Evolutionary conservation across 257 asterid genomes (phyloP).

Genomic region (Gentiana macrophylla): DNA sequence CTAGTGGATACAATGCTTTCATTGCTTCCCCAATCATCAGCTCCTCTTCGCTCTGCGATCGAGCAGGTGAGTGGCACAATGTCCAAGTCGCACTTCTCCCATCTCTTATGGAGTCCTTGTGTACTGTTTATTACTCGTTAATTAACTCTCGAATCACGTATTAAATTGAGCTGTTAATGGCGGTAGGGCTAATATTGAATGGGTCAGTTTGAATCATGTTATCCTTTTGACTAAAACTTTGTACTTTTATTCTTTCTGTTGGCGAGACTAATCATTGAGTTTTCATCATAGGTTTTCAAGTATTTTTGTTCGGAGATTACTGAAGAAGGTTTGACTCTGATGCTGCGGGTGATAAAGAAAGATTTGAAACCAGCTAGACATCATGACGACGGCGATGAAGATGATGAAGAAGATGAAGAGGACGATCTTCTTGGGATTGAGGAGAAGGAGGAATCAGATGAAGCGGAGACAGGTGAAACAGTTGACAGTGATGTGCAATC

Average conservation of each 20-base stretch:
- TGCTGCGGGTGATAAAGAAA: conserved; percentile 79
- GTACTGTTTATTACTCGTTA: no score
- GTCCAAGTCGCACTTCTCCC: background rate
- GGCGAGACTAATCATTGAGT: background rate
- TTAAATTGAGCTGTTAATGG: background rate
- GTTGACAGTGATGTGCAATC: conserved; percentile 63
- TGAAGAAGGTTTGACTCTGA: conserved; percentile 70
- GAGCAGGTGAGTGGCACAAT: conserved; percentile 57
- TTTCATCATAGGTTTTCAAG: conserved; percentile 58
- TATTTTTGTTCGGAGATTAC: conserved; percentile 54
- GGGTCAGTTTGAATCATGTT: background rate
- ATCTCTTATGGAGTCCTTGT: background rate
- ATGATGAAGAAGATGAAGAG: conserved; percentile 52
- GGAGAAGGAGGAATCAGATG: conserved; percentile 82
- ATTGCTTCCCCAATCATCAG: conserved; percentile 80
- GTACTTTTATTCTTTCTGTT: background rate
- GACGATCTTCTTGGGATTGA: conserved; percentile 80
- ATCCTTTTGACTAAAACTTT: background rate
- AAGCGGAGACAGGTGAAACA: conserved; percentile 74
- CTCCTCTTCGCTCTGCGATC: conserved; percentile 81
- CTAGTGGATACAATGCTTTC: conserved; percentile 96
- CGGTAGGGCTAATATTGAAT: background rate
- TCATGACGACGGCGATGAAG: conserved; percentile 50
- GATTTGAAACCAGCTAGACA: conserved; percentile 90
- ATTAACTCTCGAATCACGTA: background rate